These are phyloP conservation scores for Glycine tomentella DNA, from an alignment of 306 rosid species.

Conservation along the genomic window DNA sequence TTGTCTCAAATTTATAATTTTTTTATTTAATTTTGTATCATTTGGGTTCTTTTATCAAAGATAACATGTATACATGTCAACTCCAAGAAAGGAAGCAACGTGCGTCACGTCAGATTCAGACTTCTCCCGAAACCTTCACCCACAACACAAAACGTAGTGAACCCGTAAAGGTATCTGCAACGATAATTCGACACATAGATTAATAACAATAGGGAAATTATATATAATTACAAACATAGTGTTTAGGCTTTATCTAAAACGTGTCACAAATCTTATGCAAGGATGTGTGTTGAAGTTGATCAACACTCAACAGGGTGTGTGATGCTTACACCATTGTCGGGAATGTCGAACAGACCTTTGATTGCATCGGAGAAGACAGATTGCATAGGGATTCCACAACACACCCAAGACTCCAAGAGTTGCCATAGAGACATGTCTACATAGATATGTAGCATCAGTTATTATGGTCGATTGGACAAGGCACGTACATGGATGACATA, in stretches of 20 bases:
- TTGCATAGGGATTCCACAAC: background rate
- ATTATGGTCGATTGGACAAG: background rate
- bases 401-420: background rate
- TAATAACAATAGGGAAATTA: background rate
- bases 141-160: background rate
- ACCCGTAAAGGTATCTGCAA: background rate
- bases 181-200: background rate
- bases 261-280: background rate
- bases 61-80: too few species aligned
- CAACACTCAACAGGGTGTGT: too few species aligned
- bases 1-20: too few species aligned
- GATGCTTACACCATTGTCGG: background rate
- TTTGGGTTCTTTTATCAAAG: too few species aligned
- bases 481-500: background rate
- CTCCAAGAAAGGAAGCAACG: too few species aligned
- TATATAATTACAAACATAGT: background rate
- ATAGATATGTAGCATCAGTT: background rate
- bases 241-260: background rate
- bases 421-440: background rate
- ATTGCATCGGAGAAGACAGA: background rate
- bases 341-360: background rate
- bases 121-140: background rate
- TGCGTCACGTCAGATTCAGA: background rate
- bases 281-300: too few species aligned
- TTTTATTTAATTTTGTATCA: too few species aligned